Base-by-base conservation (phyloP, 176 grass and related monocot genomes). In the Carex parvula region DNA sequence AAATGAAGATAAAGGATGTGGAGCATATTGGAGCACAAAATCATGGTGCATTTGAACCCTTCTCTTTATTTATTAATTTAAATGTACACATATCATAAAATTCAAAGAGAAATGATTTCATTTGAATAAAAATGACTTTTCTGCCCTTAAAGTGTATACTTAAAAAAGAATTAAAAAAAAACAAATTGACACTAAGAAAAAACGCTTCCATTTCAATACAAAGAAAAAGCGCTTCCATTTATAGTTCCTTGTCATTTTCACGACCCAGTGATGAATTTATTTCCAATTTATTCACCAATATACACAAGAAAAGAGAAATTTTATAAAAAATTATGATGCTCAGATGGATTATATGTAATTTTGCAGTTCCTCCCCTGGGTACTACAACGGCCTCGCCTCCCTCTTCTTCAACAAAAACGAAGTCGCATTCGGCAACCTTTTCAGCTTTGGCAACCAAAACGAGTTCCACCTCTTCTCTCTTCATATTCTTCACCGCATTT, bases 371-470 rank as follows among this genome's bases (percentile, higher is more conserved):
- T 95, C 90, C 6, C 88, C 91, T 0, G 96, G 91, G 6, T 78
- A 95, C 50, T 99, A 99, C 91, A 99, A 95, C 9, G 93, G 87
- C 56, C 96, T 99, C 14, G 96, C 96, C 14, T 95, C 93, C 12
- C 93, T 99, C 33, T 93, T 99, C 89, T 94, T 95, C 77, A 95
- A 88, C 86, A 99, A 93, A 68, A 99, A 95, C 46, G 93, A 99
- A 0, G 96, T 95, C 50, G 96, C 96, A 60, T 93, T 95, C 70
- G 91, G 93, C 80, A 99, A 95, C 77, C 88, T 99, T 29, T 99
- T 99, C 89, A 94, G 89, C 35, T 80, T 61, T 63, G 91, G 91
- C 70, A 99, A 91, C 0, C 86, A 89, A 59, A 88, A 93, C 0
- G 96, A 99, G 32, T 95, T 93, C 80, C 88, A 60, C 70, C 83